These are phyloP conservation scores for Penicillium sp. DNA, from an alignment of 2,329 filamentous ascomycete genomes.

Conservation along the genomic window DNA sequence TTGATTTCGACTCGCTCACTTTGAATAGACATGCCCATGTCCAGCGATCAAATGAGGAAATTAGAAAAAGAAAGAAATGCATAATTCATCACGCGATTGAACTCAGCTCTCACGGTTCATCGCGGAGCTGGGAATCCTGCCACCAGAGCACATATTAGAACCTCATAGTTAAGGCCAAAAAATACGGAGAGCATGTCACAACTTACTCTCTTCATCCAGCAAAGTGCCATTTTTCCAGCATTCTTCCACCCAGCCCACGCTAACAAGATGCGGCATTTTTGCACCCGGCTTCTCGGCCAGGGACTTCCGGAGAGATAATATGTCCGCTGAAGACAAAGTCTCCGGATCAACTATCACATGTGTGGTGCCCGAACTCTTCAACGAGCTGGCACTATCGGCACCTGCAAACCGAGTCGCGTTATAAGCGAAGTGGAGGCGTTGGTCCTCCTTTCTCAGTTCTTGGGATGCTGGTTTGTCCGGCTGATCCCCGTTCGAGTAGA, in stretches of 20 bases:
- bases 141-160: not conserved
- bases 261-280: conserved; percentile 67
- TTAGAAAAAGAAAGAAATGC: not conserved
- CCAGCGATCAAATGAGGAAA: not conserved
- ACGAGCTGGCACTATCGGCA: conserved; percentile 54
- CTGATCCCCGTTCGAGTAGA: conserved; percentile 29
- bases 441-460: not conserved
- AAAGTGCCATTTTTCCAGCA: conserved; percentile 77
- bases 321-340: conserved; percentile 44
- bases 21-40: too few species aligned
- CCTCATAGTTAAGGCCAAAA: not conserved
- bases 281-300: conserved; percentile 34
- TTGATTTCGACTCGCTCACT: not conserved
- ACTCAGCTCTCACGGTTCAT: not conserved
- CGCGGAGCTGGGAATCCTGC: conserved; percentile 7
- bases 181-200: not conserved
- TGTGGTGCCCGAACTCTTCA: conserved; percentile 59
- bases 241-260: conserved; percentile 68
- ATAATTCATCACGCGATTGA: not conserved
- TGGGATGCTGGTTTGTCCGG: not conserved
- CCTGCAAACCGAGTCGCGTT: conserved; percentile 68
- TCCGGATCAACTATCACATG: conserved; percentile 66
- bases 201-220: conserved; percentile 70
- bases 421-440: conserved; percentile 46
- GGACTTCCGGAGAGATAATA: conserved; percentile 32